Evolutionary conservation across 2,329 filamentous ascomycete species (phyloP).

Genomic region (Amylocarpus encephaloides): DNA sequence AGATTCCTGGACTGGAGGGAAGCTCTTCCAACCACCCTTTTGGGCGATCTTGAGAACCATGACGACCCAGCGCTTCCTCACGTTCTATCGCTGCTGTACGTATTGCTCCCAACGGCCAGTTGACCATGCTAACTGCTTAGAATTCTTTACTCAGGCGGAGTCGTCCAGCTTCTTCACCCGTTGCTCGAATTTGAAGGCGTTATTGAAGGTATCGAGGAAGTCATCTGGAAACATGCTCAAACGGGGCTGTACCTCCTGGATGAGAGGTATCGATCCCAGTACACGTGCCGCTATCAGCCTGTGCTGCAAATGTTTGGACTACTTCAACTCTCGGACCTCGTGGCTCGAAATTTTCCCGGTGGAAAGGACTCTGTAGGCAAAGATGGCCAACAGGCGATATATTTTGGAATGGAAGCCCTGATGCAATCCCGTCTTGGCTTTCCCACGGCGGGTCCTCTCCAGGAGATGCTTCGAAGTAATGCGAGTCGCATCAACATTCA

Average conservation of each 20-base stretch:
- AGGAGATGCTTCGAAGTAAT: conserved; percentile 28
- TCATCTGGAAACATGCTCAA: conserved; percentile 29
- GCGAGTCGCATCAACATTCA: conserved; percentile 22
- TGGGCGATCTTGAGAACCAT: conserved; percentile 21
- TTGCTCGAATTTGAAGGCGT: conserved; percentile 27
- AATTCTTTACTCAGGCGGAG: conserved; percentile 28
- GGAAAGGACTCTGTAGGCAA: conserved; percentile 17
- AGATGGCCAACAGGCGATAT: conserved; percentile 25
- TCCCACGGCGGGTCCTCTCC: conserved; percentile 28
- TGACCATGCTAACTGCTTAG: conserved; percentile 20
- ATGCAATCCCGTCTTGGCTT: conserved; percentile 26
- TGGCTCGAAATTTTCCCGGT: conserved; percentile 29
- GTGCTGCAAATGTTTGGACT: conserved; percentile 31
- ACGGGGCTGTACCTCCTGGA: conserved; percentile 29
- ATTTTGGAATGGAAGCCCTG: conserved; percentile 27
- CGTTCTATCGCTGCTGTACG: conserved; percentile 31
- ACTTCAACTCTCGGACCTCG: conserved; percentile 29
- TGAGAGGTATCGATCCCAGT: conserved; percentile 25
- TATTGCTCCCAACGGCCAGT: neutral
- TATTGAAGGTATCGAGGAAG: conserved; percentile 23
- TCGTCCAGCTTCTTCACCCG: conserved; percentile 30
- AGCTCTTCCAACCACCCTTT: conserved; percentile 19
- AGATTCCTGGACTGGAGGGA: conserved; percentile 26
- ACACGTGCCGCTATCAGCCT: conserved; percentile 30
- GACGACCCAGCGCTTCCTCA: conserved; percentile 26